Evolutionary conservation across 2,329 filamentous ascomycete species (phyloP).

Genomic region (Ophiosphaerella narmari): DNA sequence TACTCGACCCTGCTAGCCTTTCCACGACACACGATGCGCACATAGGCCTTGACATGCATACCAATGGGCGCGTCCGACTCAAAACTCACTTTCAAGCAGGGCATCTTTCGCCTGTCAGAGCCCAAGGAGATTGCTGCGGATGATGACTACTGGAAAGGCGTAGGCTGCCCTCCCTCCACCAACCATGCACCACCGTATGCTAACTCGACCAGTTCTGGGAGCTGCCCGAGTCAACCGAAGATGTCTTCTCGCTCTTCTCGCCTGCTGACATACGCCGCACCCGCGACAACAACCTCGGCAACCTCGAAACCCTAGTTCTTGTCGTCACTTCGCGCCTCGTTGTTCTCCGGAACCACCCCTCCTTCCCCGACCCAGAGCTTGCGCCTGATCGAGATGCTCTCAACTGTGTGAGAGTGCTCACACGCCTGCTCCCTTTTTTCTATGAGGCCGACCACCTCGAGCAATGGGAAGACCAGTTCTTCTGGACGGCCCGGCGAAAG

Average conservation of each 20-base stretch:
- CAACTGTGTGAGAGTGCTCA: constrained; percentile 92
- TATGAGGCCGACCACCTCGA: constrained; percentile 86
- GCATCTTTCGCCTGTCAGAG: constrained; percentile 95
- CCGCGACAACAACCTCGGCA: constrained; percentile 80
- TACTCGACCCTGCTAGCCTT: constrained; percentile 3
- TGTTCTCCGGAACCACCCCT: constrained; percentile 82
- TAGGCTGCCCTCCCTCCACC: constrained; percentile 52
- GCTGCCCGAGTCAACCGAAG: constrained; percentile 90
- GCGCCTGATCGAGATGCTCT: constrained; percentile 85
- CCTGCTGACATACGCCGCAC: constrained; percentile 79
- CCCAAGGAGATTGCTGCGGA: constrained; percentile 84
- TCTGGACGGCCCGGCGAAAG: constrained; percentile 79
- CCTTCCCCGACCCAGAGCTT: constrained; percentile 84
- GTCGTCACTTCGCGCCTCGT: constrained; percentile 83
- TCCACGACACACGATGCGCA: constrained; percentile 18
- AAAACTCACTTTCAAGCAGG: constrained; percentile 98
- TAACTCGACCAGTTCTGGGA: constrained; percentile 79
- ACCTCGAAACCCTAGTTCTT: constrained; percentile 85
- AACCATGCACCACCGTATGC: constrained; percentile 14
- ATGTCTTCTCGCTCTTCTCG: constrained; percentile 95
- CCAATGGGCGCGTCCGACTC: constrained; percentile 97
- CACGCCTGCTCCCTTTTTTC: constrained; percentile 84
- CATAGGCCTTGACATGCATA: constrained; percentile 39
- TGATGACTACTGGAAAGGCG: constrained; percentile 91
- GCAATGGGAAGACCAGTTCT: constrained; percentile 89